A percentile compares a stretch with the other conserved stretches of the same genome.
Conservation (phyloP, 2,329 filamentous ascomycete species). For the Geoglossum cookeanum region DNA sequence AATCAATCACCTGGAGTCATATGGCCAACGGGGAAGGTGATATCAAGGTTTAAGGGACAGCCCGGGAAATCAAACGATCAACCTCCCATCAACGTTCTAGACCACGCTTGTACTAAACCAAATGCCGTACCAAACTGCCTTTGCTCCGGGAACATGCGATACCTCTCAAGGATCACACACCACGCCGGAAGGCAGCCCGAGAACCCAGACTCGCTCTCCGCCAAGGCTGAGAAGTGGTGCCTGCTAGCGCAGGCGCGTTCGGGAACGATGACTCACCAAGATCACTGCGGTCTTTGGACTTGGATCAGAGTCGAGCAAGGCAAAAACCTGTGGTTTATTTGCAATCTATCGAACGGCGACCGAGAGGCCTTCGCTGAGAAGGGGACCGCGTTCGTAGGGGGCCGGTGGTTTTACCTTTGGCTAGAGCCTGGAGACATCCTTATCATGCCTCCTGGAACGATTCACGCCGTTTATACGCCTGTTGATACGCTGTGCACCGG, state of each 20-base stretch:
- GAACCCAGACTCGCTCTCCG: background rate
- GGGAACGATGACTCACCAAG: background rate
- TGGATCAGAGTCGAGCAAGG: background rate
- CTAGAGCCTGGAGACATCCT: background rate
- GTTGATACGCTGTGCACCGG: background rate
- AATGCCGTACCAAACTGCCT: background rate
- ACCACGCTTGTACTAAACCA: background rate
- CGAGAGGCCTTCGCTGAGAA: background rate
- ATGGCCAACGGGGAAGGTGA: background rate
- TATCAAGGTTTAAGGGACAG: background rate
- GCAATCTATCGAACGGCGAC: background rate
- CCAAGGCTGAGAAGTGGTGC: background rate
- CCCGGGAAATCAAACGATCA: background rate
- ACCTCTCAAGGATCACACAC: background rate
- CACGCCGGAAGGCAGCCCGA: background rate
- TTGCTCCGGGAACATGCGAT: background rate
- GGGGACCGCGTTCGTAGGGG: background rate
- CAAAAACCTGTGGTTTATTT: background rate
- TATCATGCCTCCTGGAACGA: background rate
- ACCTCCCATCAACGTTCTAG: background rate
- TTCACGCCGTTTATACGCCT: background rate
- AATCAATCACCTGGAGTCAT: background rate
- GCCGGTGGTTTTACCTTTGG: background rate
- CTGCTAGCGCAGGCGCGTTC: background rate
- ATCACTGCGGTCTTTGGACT: background rate